Evolutionary conservation across 306 rosid species (phyloP).

Genomic region (Quercus bicolor): DNA sequence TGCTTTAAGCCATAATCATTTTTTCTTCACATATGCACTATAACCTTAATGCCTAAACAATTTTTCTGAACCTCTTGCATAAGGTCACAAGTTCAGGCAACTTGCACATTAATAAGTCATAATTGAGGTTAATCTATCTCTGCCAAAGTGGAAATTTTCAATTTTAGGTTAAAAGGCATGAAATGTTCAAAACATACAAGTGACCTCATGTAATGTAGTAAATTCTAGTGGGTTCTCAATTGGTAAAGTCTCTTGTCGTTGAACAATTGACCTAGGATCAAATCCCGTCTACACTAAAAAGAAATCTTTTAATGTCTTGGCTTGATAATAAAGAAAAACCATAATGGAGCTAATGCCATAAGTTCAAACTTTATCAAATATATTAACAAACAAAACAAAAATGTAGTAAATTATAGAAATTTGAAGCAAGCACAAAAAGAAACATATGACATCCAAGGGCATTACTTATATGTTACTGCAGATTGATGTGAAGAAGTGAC

Average conservation of each 20-base stretch:
- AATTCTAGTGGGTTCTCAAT: no score
- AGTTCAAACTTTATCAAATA: no score
- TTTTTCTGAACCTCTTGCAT: neutral
- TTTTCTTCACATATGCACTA: neutral
- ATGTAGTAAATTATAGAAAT: neutral
- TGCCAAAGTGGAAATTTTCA: neutral
- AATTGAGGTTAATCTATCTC: neutral
- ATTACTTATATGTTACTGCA: neutral
- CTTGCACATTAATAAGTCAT: neutral
- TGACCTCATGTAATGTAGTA: no score
- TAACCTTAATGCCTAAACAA: neutral
- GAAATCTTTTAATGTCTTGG: no score
- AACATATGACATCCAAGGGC: neutral
- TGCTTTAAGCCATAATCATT: neutral
- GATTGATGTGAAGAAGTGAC: no score
- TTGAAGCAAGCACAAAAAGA: neutral
- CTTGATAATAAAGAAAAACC: no score
- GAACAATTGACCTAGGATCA: no score
- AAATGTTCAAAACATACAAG: neutral
- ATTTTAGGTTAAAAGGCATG: neutral
- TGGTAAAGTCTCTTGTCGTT: no score
- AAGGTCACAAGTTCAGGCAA: neutral
- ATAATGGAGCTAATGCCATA: no score
- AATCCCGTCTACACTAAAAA: no score
- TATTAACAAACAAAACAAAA: no score